Percentiles rank a stretch among this genome's conserved stretches.
These are phyloP conservation scores for Aspergillus bombycis DNA, from an alignment of 2,329 filamentous ascomycete species.

Conservation along the genomic window DNA sequence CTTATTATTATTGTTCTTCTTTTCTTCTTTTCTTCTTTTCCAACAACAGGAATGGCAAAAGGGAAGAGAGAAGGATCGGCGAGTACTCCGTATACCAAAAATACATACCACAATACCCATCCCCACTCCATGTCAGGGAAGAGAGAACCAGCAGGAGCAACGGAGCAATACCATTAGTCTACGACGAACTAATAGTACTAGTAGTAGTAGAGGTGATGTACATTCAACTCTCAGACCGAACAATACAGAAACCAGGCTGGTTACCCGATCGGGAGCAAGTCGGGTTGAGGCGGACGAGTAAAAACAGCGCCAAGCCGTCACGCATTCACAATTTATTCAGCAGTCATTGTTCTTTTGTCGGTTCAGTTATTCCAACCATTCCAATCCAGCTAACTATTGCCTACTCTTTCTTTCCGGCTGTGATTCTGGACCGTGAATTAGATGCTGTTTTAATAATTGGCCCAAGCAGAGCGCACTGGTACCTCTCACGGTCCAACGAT, in stretches of 20 bases:
- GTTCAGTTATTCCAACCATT: background rate
- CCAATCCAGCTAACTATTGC: background rate
- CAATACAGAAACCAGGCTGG: constrained; percentile 1
- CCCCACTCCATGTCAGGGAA: background rate
- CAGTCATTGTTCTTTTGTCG: background rate
- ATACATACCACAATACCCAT: background rate
- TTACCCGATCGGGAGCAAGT: constrained; percentile 9
- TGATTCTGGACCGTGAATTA: background rate
- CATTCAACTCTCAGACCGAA: background rate
- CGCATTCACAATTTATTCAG: background rate
- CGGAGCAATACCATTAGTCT: no score
- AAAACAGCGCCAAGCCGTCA: background rate
- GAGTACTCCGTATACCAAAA: background rate
- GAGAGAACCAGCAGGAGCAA: no score
- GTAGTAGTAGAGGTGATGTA: no score
- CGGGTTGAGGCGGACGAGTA: constrained; percentile 4
- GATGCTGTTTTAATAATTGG: background rate
- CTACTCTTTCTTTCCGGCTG: background rate
- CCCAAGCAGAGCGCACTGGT: background rate
- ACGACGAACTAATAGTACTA: no score
- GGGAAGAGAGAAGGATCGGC: no score
- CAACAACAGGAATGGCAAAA: no score
- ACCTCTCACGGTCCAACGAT: background rate
- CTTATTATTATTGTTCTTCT: background rate
- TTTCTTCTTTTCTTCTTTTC: no score